These are phyloP conservation scores for Puccinellia tenuiflora DNA, from an alignment of 176 grass and related monocot genomes.

Conservation along the genomic window DNA sequence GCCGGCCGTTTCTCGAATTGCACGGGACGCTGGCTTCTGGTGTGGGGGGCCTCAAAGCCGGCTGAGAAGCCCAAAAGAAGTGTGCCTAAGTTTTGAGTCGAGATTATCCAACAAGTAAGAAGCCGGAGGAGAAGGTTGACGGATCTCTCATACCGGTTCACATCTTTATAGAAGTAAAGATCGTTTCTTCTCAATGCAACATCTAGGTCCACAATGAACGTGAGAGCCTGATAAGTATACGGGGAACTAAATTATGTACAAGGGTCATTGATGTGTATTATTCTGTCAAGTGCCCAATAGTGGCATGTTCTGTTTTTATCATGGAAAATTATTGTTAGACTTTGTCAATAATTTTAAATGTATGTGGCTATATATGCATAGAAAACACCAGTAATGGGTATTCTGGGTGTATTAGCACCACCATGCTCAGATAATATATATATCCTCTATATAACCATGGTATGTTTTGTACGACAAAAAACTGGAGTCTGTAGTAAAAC, in stretches of 20 bases:
- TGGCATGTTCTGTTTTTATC: conserved; percentile 17
- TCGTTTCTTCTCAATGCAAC: neutral
- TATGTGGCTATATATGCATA: too few relatives aligned
- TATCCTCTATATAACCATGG: neutral
- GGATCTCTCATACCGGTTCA: neutral
- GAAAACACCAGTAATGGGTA: neutral
- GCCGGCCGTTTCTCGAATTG: too few relatives aligned
- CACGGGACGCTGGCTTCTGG: too few relatives aligned
- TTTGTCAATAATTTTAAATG: neutral
- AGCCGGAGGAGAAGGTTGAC: too few relatives aligned
- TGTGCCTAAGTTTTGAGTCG: too few relatives aligned
- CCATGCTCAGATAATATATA: neutral
- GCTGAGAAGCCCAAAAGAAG: too few relatives aligned
- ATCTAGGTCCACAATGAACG: neutral
- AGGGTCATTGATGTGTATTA: neutral
- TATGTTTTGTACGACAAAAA: conserved; percentile 13
- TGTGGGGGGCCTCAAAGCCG: too few relatives aligned
- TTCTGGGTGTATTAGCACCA: neutral
- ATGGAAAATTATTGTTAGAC: neutral
- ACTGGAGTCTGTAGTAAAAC: neutral
- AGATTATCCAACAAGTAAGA: too few relatives aligned
- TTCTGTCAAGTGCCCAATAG: neutral
- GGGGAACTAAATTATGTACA: neutral
- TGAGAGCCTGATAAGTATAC: neutral
- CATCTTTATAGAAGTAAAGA: neutral